Base-by-base conservation (phyloP, 2,329 filamentous ascomycete genomes). In the Fusarium denticulatum region DNA sequence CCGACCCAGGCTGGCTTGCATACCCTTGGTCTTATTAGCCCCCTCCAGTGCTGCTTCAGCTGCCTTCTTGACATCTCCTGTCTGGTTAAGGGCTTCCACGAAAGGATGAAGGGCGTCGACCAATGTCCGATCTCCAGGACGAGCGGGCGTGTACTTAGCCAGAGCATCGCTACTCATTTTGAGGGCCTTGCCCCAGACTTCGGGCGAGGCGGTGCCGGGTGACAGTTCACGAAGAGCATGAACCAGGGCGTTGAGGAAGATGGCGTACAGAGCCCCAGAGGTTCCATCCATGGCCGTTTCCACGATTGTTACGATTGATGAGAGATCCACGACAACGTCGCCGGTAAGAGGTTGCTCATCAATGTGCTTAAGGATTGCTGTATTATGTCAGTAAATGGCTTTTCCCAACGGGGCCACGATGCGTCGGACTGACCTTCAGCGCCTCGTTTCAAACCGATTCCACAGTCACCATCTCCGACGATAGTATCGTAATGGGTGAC, bases 71-170 rank as follows among this genome's bases (percentile, higher is more conserved):
- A 96, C 81, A 79, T 93, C 89, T 20, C 89, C 89, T 1, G 90
- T 91, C 78, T 88, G 82, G 12, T 83, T 86, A 6, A 98, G 87
- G 7, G 88, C 89, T 47, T 94, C 89, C 58, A 97, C 91, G 80
- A 98, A 99, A 4, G 96, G 96, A 71, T 93, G 89, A 56, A 99
- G 86, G 4, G 96, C 95, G 82, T 99, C 96, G 39, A 98, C 89
- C 40, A 98, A 85, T 0, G 96, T 99, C 57, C 96, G 89, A 81
- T 99, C 96, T 34, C 96, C 96, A 0, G 93, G 92, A 60, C 92
- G 90, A 2, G 96, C 96, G 2, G 96, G 95, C 5, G 96, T 99
- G 82, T 98, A 98, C 79, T 88, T 93, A 40, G 87, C 89, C 64
- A 99, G 85, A 3, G 92, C 90, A 26, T 91, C 86, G 71, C 92